These are phyloP conservation scores for Aspergillus wentii DNA, from an alignment of 495 filamentous ascomycete genomes.

Conservation along the genomic window DNA sequence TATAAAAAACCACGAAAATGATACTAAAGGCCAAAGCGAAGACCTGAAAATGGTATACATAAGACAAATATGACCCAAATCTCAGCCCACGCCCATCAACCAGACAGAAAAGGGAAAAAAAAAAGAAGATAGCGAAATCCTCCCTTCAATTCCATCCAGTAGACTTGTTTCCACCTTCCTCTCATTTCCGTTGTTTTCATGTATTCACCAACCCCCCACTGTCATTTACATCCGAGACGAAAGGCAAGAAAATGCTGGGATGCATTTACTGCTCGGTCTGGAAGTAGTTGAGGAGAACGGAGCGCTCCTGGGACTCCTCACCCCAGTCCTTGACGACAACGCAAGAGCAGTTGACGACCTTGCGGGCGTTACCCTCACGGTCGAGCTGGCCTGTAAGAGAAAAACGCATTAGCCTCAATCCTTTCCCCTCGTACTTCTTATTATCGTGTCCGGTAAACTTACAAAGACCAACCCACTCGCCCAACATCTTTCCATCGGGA, in stretches of 20 bases:
- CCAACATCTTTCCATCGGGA: slow-evolving; percentile 97
- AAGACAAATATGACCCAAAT: too few species aligned
- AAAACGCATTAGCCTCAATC: slow-evolving; percentile 14
- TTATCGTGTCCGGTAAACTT: slow-evolving; percentile 45
- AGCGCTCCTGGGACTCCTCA: slow-evolving; percentile 97
- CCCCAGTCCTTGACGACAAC: slow-evolving; percentile 99
- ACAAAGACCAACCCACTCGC: slow-evolving; percentile 99
- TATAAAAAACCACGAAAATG: too few species aligned
- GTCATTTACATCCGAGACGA: slow-evolving; percentile 7
- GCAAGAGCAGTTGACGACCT: slow-evolving; percentile 99
- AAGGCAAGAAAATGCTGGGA: slow-evolving; percentile 7
- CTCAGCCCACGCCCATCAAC: too few species aligned
- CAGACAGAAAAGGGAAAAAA: too few species aligned
- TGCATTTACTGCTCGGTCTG: slow-evolving; percentile 70
- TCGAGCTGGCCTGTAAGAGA: slow-evolving; percentile 79
- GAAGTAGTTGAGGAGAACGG: slow-evolving; percentile 99
- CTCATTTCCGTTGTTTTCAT: too few species aligned
- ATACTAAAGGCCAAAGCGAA: too few species aligned
- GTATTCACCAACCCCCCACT: too few species aligned
- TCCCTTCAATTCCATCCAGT: too few species aligned
- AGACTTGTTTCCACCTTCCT: too few species aligned
- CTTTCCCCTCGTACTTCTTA: background rate
- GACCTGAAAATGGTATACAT: too few species aligned
- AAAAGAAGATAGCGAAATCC: too few species aligned
- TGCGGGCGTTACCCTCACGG: slow-evolving; percentile 97